Percentiles rank a stretch among this genome's conserved stretches.
Evolutionary conservation across 2,329 filamentous ascomycete genomes (phyloP).

Genomic region (Claviceps digitariae): DNA sequence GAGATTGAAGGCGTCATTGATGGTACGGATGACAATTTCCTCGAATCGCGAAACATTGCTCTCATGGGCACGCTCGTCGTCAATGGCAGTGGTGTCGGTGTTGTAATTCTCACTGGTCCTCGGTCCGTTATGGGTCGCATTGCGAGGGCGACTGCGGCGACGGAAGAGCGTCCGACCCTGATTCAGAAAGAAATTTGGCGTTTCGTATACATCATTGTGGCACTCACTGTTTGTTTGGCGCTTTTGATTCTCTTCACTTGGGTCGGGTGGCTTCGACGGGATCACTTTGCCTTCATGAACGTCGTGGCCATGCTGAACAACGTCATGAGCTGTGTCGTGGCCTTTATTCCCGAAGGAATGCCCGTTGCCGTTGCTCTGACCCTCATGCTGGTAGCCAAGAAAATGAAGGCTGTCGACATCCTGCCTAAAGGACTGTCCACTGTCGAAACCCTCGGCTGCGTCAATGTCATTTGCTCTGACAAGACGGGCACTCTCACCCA

Average conservation of each 20-base stretch:
- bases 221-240: conserved; percentile 24
- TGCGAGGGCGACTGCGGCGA: conserved; percentile 21
- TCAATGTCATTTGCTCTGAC: conserved; percentile 30
- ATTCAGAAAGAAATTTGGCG: conserved; percentile 29
- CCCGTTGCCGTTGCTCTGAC: conserved; percentile 26
- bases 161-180: conserved; percentile 24
- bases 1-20: conserved; percentile 27
- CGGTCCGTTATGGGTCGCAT: conserved; percentile 29
- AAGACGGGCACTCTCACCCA: conserved; percentile 30
- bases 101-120: conserved; percentile 26
- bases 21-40: conserved; percentile 25
- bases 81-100: conserved; percentile 25
- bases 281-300: conserved; percentile 25
- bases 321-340: conserved; percentile 29
- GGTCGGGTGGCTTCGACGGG: conserved; percentile 25
- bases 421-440: conserved; percentile 28
- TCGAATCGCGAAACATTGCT: conserved; percentile 29
- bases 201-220: conserved; percentile 29
- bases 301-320: conserved; percentile 30
- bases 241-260: conserved; percentile 31
- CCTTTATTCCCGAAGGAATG: conserved; percentile 27
- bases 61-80: conserved; percentile 29
- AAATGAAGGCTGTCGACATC: conserved; percentile 29
- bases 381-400: conserved; percentile 27
- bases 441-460: conserved; percentile 29